Evolutionary conservation across 1,139 yeast species (phyloP).

Genomic region (Tardiomyces blankii): DNA sequence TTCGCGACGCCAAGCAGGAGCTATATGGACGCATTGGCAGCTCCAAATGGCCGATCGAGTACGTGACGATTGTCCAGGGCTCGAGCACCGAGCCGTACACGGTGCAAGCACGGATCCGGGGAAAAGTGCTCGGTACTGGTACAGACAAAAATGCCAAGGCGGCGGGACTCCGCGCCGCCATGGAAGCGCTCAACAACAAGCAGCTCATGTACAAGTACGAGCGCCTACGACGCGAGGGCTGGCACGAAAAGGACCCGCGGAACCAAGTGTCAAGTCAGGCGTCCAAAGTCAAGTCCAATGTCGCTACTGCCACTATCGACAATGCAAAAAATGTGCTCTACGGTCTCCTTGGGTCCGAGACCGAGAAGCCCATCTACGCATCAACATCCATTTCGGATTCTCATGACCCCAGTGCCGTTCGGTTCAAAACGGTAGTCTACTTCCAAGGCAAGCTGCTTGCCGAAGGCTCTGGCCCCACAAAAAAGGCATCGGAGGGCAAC

Average conservation of each 20-base stretch:
- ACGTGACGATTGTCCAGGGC: slow-evolving; percentile 34
- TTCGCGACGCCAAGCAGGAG: slow-evolving; percentile 59
- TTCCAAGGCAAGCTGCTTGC: too few relatives aligned
- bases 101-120: slow-evolving; percentile 58
- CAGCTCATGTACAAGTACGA: slow-evolving; percentile 54
- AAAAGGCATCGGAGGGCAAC: neutral
- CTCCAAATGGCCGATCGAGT: slow-evolving; percentile 56
- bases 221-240: slow-evolving; percentile 37
- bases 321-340: neutral
- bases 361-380: neutral
- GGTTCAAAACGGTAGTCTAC: too few relatives aligned
- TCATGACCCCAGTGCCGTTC: neutral
- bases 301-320: neutral
- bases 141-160: slow-evolving; percentile 45
- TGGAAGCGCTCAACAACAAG: slow-evolving; percentile 52
- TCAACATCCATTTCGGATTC: neutral
- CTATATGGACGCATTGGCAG: slow-evolving; percentile 73
- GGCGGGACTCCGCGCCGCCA: slow-evolving; percentile 70
- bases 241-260: slow-evolving; percentile 32
- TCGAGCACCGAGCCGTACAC: slow-evolving; percentile 38
- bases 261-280: neutral
- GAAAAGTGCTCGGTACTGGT: slow-evolving; percentile 44
- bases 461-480: too few relatives aligned
- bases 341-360: neutral
- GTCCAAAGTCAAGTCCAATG: neutral